A percentile compares a stretch with the other conserved stretches of the same genome.
Conservation (phyloP, 148 eudicot species). For the Chenopodium suecicum region DNA sequence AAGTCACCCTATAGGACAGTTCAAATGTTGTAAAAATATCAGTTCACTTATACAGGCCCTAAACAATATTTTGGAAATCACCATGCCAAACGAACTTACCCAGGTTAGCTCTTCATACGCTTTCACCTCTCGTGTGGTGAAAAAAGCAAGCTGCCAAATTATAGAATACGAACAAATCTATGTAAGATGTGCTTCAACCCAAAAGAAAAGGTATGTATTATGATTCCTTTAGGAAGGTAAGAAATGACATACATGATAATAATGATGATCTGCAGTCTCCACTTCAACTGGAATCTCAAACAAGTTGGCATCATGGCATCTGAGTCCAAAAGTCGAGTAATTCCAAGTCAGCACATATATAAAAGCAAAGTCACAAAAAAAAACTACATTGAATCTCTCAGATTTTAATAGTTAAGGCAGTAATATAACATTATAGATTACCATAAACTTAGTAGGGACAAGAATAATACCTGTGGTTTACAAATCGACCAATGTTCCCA, state of each 20-base stretch:
- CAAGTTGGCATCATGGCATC: slow-evolving; percentile 61
- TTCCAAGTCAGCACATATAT: neutral
- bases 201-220: neutral
- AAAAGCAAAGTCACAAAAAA: neutral
- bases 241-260: slow-evolving; percentile 51
- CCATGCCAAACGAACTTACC: slow-evolving; percentile 37
- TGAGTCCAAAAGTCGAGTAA: slow-evolving; percentile 13
- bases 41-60: neutral
- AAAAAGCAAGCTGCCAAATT: slow-evolving; percentile 61
- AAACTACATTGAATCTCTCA: neutral
- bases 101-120: slow-evolving; percentile 66
- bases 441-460: neutral
- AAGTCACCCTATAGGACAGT: too few species aligned
- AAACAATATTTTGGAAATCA: neutral
- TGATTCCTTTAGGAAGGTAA: neutral
- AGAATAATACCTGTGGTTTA: slow-evolving; percentile 55
- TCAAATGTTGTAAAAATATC: neutral
- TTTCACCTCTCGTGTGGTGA: slow-evolving; percentile 49
- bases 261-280: slow-evolving; percentile 72
- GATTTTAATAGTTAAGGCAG: neutral
- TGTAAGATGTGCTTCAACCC: neutral
- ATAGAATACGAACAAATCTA: neutral
- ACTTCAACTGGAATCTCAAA: slow-evolving; percentile 62
- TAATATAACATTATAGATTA: neutral
- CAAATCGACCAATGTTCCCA: slow-evolving; percentile 66